Evolutionary conservation across 1,139 yeast genomes (phyloP).

Genomic region (Waltiozyma sp.): DNA sequence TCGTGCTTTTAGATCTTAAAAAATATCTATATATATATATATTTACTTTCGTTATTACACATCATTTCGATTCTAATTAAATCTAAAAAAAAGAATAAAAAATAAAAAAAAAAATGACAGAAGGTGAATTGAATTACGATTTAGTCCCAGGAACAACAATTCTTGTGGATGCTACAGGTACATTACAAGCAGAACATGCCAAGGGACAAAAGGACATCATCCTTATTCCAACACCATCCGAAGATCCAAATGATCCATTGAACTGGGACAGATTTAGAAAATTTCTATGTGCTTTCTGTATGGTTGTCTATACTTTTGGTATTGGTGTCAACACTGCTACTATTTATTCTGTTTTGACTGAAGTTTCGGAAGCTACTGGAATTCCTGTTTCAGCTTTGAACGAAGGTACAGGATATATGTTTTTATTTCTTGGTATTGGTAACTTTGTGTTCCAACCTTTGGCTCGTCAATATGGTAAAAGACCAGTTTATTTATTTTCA

Average conservation of each 20-base stretch:
- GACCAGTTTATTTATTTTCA: slow-evolving; percentile 33
- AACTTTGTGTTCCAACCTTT: slow-evolving; percentile 39
- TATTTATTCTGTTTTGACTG: slow-evolving; percentile 33
- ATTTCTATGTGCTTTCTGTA: slow-evolving; percentile 25
- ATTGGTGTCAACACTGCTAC: slow-evolving; percentile 38
- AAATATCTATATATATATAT: no score
- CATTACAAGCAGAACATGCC: slow-evolving; percentile 16
- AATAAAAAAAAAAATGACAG: no score
- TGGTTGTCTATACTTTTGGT: slow-evolving; percentile 31
- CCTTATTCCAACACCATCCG: slow-evolving; percentile 22
- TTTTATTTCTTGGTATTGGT: slow-evolving; percentile 35
- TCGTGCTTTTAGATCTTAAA: no score
- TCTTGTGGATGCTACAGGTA: slow-evolving; percentile 36
- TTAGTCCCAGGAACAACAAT: slow-evolving; percentile 55
- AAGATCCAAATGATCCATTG: slow-evolving; percentile 38
- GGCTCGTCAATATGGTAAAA: slow-evolving; percentile 41
- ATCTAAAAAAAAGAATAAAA: no score
- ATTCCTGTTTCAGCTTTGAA: slow-evolving; percentile 32
- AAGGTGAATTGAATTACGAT: slow-evolving; percentile 20
- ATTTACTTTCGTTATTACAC: no score
- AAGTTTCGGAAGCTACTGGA: slow-evolving; percentile 29
- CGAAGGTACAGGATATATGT: slow-evolving; percentile 42
- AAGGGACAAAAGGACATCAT: slow-evolving; percentile 26
- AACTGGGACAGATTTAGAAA: slow-evolving; percentile 32
- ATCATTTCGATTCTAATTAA: no score